Evolutionary conservation across 1,139 yeast genomes (phyloP).

Genomic region (Candida neerlandica): DNA sequence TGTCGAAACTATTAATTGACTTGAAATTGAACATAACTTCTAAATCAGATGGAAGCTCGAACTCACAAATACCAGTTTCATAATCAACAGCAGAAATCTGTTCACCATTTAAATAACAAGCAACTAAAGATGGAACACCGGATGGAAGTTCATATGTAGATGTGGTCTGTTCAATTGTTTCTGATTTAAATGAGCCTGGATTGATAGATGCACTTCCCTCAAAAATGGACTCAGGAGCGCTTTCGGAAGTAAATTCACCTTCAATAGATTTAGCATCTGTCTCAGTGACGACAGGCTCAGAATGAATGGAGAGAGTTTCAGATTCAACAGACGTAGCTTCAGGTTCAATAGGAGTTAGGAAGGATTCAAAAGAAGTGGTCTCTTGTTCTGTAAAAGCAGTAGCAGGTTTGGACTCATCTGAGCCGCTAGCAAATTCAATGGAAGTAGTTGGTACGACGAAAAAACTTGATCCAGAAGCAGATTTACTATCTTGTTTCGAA

Average conservation of each 20-base stretch:
- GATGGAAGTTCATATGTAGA: neutral
- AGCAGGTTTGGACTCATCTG: too few species aligned
- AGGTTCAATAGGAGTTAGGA: too few species aligned
- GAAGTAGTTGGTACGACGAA: too few species aligned
- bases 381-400: too few species aligned
- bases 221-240: neutral
- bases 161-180: neutral
- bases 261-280: neutral
- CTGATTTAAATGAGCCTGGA: too few species aligned
- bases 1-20: constrained; percentile 32
- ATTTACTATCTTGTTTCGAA: neutral
- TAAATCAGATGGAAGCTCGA: constrained; percentile 33
- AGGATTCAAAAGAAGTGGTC: too few species aligned
- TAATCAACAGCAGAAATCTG: constrained; percentile 39
- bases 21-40: constrained; percentile 30
- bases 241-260: neutral
- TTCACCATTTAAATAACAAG: constrained; percentile 40
- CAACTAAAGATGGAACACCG: constrained; percentile 23
- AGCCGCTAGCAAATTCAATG: too few species aligned
- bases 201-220: too few species aligned
- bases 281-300: too few species aligned
- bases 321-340: too few species aligned
- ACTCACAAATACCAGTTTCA: constrained; percentile 45
- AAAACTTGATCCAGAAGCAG: neutral
- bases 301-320: too few species aligned